Percentiles rank a stretch among this genome's conserved stretches.
phyloP scores from a whole-genome alignment of 768 basidiomycete genomes.

The Tylopilus vinaceipallidus region DNA sequence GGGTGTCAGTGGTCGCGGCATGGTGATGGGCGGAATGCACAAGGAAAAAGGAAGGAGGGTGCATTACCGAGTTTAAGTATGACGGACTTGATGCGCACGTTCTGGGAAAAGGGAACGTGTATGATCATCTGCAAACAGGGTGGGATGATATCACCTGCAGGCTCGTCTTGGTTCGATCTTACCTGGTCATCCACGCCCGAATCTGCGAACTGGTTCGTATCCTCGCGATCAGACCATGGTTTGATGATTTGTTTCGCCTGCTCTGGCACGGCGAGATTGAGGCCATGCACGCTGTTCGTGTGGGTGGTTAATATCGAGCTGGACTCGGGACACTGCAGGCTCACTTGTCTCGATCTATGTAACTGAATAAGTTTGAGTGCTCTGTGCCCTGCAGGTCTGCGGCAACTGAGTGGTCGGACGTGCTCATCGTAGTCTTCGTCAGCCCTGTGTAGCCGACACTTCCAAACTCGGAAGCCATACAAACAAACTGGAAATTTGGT shows the following conservation, averaged over 20 bases:
- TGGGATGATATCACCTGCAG: conserved; percentile 11
- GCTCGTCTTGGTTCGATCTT: conserved; percentile 14
- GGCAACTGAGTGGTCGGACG: conserved; percentile 38
- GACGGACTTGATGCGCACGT: conserved; percentile 72
- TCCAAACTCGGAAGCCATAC: conserved; percentile 15
- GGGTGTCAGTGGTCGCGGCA: conserved; percentile 9
- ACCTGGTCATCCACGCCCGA: conserved; percentile 89
- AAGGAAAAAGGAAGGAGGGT: no score
- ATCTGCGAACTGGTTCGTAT: conserved; percentile 61
- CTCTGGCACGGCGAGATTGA: conserved; percentile 80
- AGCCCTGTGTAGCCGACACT: no score
- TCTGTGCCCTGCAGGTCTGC: conserved; percentile 47
- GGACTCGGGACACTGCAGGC: neutral
- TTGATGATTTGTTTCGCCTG: conserved; percentile 76
- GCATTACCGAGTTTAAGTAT: conserved; percentile 71
- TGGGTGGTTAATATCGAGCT: neutral
- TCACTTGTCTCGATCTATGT: conserved; percentile 70
- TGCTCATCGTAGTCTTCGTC: conserved; percentile 11
- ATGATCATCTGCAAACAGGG: conserved; percentile 60
- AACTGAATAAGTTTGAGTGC: conserved; percentile 51
- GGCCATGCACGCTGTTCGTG: conserved; percentile 63
- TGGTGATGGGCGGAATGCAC: conserved; percentile 9
- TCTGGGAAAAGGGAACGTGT: conserved; percentile 77
- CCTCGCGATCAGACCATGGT: conserved; percentile 77
- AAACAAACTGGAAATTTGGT: conserved; percentile 24